Percentiles rank a stretch among this genome's conserved stretches.
phyloP scores from a whole-genome alignment of 176 grass and related monocot genomes.

The Melocanna baccifera region DNA sequence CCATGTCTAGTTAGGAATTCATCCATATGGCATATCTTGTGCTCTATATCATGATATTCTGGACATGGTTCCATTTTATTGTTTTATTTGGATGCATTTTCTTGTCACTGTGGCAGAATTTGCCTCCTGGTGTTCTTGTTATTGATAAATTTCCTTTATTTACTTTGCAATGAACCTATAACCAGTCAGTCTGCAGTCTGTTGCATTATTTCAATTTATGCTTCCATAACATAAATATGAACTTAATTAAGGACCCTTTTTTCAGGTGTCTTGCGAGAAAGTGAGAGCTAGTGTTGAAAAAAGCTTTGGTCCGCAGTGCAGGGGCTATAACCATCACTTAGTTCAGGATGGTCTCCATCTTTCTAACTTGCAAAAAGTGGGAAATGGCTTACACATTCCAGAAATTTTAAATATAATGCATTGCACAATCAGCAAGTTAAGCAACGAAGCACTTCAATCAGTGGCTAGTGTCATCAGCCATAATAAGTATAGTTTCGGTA shows the following conservation, averaged over 20 bases:
- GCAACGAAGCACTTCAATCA: slow-evolving; percentile 32
- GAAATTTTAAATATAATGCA: slow-evolving; percentile 28
- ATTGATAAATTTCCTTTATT: background rate
- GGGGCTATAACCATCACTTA: slow-evolving; percentile 17
- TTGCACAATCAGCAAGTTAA: slow-evolving; percentile 28
- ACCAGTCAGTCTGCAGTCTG: too few relatives aligned
- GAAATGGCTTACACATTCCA: background rate
- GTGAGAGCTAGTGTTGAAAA: slow-evolving; percentile 6
- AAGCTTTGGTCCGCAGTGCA: background rate
- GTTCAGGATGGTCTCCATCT: slow-evolving; percentile 28
- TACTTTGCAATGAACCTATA: background rate
- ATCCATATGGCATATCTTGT: background rate
- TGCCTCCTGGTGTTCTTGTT: background rate
- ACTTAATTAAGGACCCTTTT: background rate
- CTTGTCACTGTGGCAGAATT: background rate
- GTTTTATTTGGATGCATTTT: background rate
- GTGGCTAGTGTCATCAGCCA: slow-evolving; percentile 8
- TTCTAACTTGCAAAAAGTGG: slow-evolving; percentile 15
- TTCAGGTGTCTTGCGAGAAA: slow-evolving; percentile 31
- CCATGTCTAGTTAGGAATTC: background rate
- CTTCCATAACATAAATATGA: background rate
- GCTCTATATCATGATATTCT: background rate
- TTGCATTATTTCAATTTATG: background rate
- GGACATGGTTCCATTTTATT: slow-evolving; percentile 7
- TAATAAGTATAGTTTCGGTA: background rate